These are phyloP conservation scores for Globisporangium alternatum DNA, from an alignment of 352 stramenopile genomes.

Conservation along the genomic window DNA sequence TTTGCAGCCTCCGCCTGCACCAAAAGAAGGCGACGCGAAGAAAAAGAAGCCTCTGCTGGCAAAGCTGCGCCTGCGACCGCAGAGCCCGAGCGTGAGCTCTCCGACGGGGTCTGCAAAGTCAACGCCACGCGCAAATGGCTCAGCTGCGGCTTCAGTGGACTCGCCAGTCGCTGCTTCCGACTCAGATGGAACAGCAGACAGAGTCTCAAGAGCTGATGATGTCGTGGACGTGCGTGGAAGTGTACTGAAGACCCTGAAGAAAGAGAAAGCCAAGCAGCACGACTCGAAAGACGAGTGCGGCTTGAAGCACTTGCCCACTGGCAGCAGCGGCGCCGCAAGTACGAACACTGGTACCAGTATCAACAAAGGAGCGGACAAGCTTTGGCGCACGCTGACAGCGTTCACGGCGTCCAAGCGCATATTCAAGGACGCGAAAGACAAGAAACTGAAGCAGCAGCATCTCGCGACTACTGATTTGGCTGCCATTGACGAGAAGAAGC, in stretches of 20 bases:
- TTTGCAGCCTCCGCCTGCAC: constrained; percentile 1
- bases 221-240: background rate
- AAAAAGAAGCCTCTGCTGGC: constrained; percentile 45
- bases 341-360: constrained; percentile 12
- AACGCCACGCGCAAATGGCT: constrained; percentile 3
- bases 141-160: background rate
- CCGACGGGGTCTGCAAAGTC: constrained; percentile 15
- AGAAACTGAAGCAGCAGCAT: constrained; percentile 5
- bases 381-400: constrained; percentile 42
- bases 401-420: constrained; percentile 34
- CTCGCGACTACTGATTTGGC: background rate
- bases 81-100: constrained; percentile 28
- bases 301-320: background rate
- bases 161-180: background rate
- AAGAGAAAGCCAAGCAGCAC: background rate
- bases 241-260: constrained; percentile 18
- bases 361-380: constrained; percentile 23
- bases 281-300: constrained; percentile 7
- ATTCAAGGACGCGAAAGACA: constrained; percentile 30
- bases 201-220: background rate
- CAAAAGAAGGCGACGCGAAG: background rate
- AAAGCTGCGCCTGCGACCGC: constrained; percentile 51
- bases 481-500: constrained; percentile 6
- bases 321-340: constrained; percentile 1
- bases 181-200: background rate